Evolutionary conservation across 805 yeast species (phyloP).

Genomic region (Hanseniaspora mollemarum): DNA sequence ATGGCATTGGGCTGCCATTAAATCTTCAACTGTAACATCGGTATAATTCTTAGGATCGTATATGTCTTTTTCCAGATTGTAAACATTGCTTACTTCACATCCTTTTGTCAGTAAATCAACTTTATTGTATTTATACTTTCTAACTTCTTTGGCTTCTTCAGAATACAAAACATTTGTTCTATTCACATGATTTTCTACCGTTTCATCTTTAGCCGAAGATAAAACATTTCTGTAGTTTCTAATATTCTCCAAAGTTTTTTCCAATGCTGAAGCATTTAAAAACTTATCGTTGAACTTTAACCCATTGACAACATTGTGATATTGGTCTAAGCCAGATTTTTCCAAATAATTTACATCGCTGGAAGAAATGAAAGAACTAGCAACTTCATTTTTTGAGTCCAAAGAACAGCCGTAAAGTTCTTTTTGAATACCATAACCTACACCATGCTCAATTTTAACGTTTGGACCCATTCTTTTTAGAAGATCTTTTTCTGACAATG

Average conservation of each 20-base stretch:
- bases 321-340: neutral
- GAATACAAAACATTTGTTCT: neutral
- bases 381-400: constrained; percentile 2
- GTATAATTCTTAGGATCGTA: constrained; percentile 45
- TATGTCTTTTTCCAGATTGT: constrained; percentile 57
- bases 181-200: neutral
- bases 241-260: constrained; percentile 4
- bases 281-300: neutral
- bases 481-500: constrained; percentile 1
- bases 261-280: neutral
- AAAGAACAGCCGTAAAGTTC: constrained; percentile 4
- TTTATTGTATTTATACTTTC: constrained; percentile 8
- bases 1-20: constrained; percentile 89
- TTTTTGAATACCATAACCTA: constrained; percentile 15
- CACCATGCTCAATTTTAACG: constrained; percentile 9
- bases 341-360: constrained; percentile 4
- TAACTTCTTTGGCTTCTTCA: constrained; percentile 1
- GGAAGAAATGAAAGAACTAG: neutral
- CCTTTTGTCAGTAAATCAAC: neutral
- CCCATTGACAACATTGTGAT: constrained; percentile 6
- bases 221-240: neutral
- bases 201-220: neutral
- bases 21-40: constrained; percentile 53
- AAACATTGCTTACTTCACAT: constrained; percentile 32
- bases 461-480: constrained; percentile 11